phyloP scores from a whole-genome alignment of 2,329 filamentous ascomycete species.

The Xylaria sp. region DNA sequence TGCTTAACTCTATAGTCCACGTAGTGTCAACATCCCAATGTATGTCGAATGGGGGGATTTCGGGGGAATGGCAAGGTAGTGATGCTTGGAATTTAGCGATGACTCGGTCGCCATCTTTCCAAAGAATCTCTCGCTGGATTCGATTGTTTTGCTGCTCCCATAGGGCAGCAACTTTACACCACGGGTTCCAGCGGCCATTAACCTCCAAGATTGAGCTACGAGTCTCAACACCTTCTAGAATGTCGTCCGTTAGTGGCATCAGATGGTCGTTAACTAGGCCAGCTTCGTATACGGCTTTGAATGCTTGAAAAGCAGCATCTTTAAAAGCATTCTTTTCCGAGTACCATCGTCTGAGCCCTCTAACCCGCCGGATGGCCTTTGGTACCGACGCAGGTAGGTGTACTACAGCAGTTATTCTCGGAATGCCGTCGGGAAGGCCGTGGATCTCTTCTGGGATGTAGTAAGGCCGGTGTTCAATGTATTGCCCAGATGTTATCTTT shows the following conservation, averaged over 20 bases:
- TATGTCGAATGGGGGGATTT: slow-evolving; percentile 45
- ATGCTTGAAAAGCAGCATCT: slow-evolving; percentile 85
- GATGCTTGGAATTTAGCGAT: slow-evolving; percentile 50
- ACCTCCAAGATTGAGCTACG: slow-evolving; percentile 46
- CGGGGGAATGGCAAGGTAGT: slow-evolving; percentile 51
- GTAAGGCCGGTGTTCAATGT: slow-evolving; percentile 69
- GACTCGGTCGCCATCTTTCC: slow-evolving; percentile 43
- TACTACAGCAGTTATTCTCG: slow-evolving; percentile 62
- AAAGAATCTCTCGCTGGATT: slow-evolving; percentile 42
- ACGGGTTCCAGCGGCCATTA: slow-evolving; percentile 52
- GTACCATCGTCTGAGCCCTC: slow-evolving; percentile 64
- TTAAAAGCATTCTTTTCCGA: slow-evolving; percentile 75
- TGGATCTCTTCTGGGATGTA: slow-evolving; percentile 60
- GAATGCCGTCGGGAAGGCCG: slow-evolving; percentile 32
- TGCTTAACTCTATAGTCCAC: slow-evolving; percentile 47
- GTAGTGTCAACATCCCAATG: slow-evolving; percentile 46
- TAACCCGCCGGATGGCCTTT: slow-evolving; percentile 59
- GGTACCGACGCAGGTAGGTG: slow-evolving; percentile 74
- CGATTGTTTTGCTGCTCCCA: slow-evolving; percentile 48
- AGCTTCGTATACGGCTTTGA: slow-evolving; percentile 69
- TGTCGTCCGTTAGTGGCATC: slow-evolving; percentile 64
- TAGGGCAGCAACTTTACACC: slow-evolving; percentile 49
- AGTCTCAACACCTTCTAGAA: slow-evolving; percentile 46
- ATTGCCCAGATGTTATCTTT: slow-evolving; percentile 61
- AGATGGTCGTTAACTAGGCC: slow-evolving; percentile 80